Conservation (phyloP, 176 grass and related monocot species). For the Alopecurus myosuroides region DNA sequence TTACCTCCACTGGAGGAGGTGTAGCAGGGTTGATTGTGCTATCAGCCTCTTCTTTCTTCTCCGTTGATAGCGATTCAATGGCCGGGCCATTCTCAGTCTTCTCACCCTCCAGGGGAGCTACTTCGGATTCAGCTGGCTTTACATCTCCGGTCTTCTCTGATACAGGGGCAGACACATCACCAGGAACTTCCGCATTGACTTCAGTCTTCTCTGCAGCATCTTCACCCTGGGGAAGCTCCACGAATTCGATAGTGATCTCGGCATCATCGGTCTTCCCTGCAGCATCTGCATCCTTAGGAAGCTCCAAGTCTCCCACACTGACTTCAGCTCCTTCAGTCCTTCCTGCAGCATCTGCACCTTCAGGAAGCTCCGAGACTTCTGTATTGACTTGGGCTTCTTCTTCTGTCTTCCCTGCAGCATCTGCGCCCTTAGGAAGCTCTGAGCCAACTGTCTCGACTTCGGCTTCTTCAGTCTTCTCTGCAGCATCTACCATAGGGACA, state of each 20-base stretch:
- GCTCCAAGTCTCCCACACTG: not conserved
- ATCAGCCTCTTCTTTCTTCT: conserved; percentile 23
- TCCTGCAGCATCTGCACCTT: not conserved
- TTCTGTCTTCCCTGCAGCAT: not conserved
- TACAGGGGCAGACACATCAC: not conserved
- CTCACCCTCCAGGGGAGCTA: conserved; percentile 3
- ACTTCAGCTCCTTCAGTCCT: not conserved
- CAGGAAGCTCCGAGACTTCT: not conserved
- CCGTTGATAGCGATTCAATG: not conserved
- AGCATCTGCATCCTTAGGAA: not conserved
- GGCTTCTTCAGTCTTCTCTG: conserved; percentile 28
- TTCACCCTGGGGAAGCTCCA: not conserved
- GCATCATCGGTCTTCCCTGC: not conserved
- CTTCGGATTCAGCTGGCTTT: conserved; percentile 20
- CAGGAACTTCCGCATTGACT: not conserved
- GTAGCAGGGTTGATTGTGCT: not conserved
- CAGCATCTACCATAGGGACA: not conserved
- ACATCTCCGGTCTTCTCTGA: conserved; percentile 5
- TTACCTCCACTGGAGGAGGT: not conserved
- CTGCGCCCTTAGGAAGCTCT: not conserved
- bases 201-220: conserved; percentile 13
- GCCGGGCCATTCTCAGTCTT: not conserved
- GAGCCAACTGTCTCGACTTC: no score
- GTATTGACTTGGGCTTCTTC: not conserved
- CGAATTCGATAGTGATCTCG: not conserved